Percentiles rank a stretch among this genome's conserved stretches.
Conservation (phyloP, 23 red algal species). For the Gracilariopsis chorda region DNA sequence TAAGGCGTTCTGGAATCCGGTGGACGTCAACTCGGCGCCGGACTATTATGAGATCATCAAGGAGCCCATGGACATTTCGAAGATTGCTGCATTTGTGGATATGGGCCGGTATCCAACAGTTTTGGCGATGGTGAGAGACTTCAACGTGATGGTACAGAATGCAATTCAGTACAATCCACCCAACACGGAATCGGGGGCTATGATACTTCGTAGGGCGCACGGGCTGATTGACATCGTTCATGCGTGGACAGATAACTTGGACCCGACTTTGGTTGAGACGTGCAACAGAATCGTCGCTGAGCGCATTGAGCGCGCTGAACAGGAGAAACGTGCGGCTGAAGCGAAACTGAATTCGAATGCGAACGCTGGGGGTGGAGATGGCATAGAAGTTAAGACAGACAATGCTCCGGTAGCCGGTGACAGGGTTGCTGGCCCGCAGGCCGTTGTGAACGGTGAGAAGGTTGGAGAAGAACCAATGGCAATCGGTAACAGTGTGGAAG, state of each 20-base stretch:
- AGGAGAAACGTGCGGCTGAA: not conserved
- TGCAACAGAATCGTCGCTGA: constrained; percentile 75
- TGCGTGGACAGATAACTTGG: constrained; percentile 75
- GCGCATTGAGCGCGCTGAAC: constrained; percentile 9
- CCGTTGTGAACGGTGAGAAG: too few relatives aligned
- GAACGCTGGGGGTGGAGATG: too few relatives aligned
- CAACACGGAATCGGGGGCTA: constrained; percentile 63
- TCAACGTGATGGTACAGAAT: constrained; percentile 83
- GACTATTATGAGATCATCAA: constrained; percentile 96
- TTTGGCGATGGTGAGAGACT: constrained; percentile 74
- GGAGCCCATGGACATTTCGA: constrained; percentile 82
- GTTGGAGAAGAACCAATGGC: too few relatives aligned
- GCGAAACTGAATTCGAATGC: too few relatives aligned
- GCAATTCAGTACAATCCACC: constrained; percentile 87
- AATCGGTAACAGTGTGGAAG: too few relatives aligned
- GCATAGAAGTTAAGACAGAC: too few relatives aligned
- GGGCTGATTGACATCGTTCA: constrained; percentile 92
- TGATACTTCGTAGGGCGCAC: constrained; percentile 70
- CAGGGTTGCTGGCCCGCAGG: too few relatives aligned
- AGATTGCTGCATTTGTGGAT: constrained; percentile 70
- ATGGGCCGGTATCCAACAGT: constrained; percentile 71
- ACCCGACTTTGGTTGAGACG: constrained; percentile 52
- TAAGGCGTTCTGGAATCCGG: constrained; percentile 84
- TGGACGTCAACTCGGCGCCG: constrained; percentile 65
- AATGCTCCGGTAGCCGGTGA: too few relatives aligned